A percentile compares a stretch with the other conserved stretches of the same genome.
These are phyloP conservation scores for Protomyces inouyei DNA, from an alignment of 1,139 yeast genomes.

Conservation along the genomic window DNA sequence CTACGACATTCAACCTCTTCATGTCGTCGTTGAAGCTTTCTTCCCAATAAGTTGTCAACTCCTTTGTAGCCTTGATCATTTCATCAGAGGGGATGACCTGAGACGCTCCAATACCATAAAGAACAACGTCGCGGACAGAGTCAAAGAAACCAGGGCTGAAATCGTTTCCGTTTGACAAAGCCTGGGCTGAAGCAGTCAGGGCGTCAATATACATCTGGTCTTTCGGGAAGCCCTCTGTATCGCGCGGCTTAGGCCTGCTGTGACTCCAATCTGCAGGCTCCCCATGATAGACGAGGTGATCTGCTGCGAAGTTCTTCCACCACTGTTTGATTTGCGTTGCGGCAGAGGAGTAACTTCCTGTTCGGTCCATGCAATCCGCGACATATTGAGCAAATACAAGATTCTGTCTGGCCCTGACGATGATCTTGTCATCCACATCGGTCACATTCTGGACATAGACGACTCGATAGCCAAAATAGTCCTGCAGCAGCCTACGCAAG, in stretches of 20 bases:
- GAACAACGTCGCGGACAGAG: conserved; percentile 63
- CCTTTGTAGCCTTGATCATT: conserved; percentile 53
- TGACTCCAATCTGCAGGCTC: conserved; percentile 46
- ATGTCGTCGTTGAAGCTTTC: conserved; percentile 75
- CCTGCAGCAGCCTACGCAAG: conserved; percentile 77
- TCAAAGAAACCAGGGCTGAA: conserved; percentile 44
- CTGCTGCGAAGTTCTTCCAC: conserved; percentile 48
- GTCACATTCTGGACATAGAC: conserved; percentile 92
- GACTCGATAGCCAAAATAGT: conserved; percentile 84
- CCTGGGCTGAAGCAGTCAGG: conserved; percentile 50
- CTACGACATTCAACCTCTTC: conserved; percentile 74
- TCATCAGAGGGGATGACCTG: conserved; percentile 84
- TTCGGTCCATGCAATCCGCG: conserved; percentile 15
- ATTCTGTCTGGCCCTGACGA: conserved; percentile 86
- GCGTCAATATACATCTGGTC: conserved; percentile 79
- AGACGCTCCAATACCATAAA: conserved; percentile 62
- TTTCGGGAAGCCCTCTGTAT: conserved; percentile 63
- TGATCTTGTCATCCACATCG: conserved; percentile 95
- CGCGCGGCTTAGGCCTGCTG: conserved; percentile 48
- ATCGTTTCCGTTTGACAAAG: conserved; percentile 34
- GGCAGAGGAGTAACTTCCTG: background rate
- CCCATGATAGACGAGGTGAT: conserved; percentile 31
- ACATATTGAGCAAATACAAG: conserved; percentile 62
- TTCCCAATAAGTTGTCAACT: conserved; percentile 88
- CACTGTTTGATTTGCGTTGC: conserved; percentile 45